A percentile compares a stretch with the other conserved stretches of the same genome.
Evolutionary conservation across 345 rosid species (phyloP).

Genomic region (Abelmoschus esculentus): DNA sequence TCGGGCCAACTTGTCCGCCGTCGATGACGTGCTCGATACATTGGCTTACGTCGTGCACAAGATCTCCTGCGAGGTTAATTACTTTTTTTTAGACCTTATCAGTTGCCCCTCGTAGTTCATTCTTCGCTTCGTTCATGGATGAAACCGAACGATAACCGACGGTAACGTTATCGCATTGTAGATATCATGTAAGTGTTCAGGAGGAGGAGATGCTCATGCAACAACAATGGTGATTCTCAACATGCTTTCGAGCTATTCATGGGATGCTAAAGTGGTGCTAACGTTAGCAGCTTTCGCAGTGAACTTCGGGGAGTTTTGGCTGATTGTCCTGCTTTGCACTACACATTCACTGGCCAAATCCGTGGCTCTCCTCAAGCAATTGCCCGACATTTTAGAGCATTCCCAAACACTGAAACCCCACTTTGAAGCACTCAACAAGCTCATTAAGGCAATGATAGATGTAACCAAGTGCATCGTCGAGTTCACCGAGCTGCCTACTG

Average conservation of each 20-base stretch:
- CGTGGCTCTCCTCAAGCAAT: conserved; percentile 35
- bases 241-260: conserved; percentile 28
- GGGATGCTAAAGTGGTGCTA: conserved; percentile 50
- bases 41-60: conserved; percentile 26
- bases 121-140: too few species aligned
- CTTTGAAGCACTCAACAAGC: conserved; percentile 36
- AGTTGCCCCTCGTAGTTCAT: too few species aligned
- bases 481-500: conserved; percentile 46
- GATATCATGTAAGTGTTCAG: conserved; percentile 41
- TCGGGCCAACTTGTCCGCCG: background rate
- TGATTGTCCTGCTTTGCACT: conserved; percentile 25
- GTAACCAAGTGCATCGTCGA: conserved; percentile 53
- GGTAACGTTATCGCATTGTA: background rate
- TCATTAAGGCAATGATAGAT: conserved; percentile 37
- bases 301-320: conserved; percentile 40
- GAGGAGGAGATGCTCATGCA: conserved; percentile 37
- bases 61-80: conserved; percentile 39
- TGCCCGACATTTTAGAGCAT: conserved; percentile 29
- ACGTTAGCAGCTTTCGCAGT: conserved; percentile 38
- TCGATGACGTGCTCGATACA: conserved; percentile 27
- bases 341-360: conserved; percentile 30
- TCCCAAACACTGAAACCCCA: conserved; percentile 22
- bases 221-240: conserved; percentile 34
- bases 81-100: too few species aligned
- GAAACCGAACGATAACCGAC: too few species aligned